Base-by-base conservation (phyloP, 257 asterid genomes). In the Thymus mandschuricus region DNA sequence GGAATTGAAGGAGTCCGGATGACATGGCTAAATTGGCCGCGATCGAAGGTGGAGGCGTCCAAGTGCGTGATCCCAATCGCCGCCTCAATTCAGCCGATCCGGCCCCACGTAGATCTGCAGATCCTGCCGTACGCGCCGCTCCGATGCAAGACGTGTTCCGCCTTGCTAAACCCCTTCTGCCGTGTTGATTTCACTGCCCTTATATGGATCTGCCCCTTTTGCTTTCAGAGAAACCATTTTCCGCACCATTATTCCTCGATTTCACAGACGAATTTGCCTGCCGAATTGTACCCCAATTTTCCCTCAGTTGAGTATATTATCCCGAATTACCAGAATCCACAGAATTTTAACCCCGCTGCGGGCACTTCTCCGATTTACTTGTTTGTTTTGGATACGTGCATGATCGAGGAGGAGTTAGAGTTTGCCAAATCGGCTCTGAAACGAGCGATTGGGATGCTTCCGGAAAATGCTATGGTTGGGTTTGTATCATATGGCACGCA, bases 11-110 rank as follows among this genome's bases (percentile, higher is more conserved):
- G 96, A 21, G 90, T 94, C 15, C 89, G 98, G 31, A 94, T 94
- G 98, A 84, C 98, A 13, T 94, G 99, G 99, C 80, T 73, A 46
- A 79, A 81, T 68, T 94, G 98, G 98, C 99, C 99, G 27, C 81
- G 95, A 27, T 84, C 99, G 33, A 94, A 91, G 83, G 98, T 94
- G 12, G 99, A 94, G 75, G 86, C 97, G 8, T 88, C 96, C 45
- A 94, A 94, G 81, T 94, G 99, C 83, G 98, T 94, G 76, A 87
- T 94, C 88, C 99, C 99, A 76, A 89, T 94, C 51, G 99, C 99
- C 2, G 96, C 93, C 15, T 88, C 96, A 44, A 85, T 94, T 72
- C 92, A 90, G 76, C 96, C 95, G 85, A 87, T 91, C 89, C 96
- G 95, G 27, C 86, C 98, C 1, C 90, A 89, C 75, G 89, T 88